Evolutionary conservation across 225 moss, liverwort and hornwort genomes (phyloP), one percentile per base, ranked within the genome.

Genomic region (Pseudisothecium myosuroides): DNA sequence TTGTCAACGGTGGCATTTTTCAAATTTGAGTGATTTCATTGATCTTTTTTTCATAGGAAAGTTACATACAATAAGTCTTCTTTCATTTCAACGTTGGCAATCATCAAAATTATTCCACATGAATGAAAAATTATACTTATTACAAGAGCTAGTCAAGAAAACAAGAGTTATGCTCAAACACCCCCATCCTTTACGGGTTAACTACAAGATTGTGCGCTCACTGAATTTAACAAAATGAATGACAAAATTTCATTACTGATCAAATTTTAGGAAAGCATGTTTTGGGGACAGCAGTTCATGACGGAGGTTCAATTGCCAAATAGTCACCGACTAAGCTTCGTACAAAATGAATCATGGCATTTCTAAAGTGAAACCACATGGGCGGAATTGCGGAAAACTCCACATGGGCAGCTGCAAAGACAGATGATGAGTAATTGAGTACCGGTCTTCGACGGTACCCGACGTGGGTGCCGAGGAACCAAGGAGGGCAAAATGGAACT

Each of bases 391-490:
- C n/a, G n/a, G 10, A 79, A n/a, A 56, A n/a, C 11, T 17, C 27
- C 80, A 58, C 58, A 18, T 58, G 80, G 80, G 80, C 80, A 80
- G 18, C 39, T 59, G 18, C 5, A 1, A 18, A 41, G 59, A 12
- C 8, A 19, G 59, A 41, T 59, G 59, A 59, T n/a, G 55, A 26
- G 24, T 6, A 14, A 14, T 52, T 76, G 76, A 52, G 54, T 23
- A 31, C 45, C 1, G 0, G 11, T 11, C 20, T 47, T 36, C 0
- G 0, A 54, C 14, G 24, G 11, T 11, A 37, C 73, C 23, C 0
- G 0, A 54, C 14, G 24, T 49, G 11, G 15, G 32, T 22, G 21
- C 61, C 4, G 2, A 41, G 15, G 37, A 26, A 14, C 61, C 4
- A 2, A 41, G 15, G 37, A 26, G 17, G 21, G 32, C 23, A 9